Evolutionary conservation across 345 rosid species (phyloP).

Genomic region (Rhodomyrtus tomentosa): DNA sequence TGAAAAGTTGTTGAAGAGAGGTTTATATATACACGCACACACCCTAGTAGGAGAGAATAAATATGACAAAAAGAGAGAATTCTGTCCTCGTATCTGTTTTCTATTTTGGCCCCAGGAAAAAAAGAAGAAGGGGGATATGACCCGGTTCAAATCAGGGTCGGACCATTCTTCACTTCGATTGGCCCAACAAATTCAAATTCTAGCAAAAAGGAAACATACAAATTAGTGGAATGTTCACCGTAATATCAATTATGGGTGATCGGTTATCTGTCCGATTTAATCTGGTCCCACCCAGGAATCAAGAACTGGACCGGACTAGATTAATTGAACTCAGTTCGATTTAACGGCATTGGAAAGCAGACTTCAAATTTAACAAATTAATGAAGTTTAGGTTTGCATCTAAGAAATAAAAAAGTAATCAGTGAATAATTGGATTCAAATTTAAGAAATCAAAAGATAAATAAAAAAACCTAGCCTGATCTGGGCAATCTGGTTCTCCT

Average conservation of each 20-base stretch:
- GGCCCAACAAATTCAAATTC: neutral
- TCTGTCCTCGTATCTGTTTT: neutral
- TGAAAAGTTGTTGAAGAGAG: neutral
- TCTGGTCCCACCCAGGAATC: no score
- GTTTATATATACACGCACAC: neutral
- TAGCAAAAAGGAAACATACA: neutral
- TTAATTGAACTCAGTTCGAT: accelerated
- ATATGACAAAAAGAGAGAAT: neutral
- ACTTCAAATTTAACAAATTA: no score
- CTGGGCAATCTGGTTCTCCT: no score
- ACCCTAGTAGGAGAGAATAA: neutral
- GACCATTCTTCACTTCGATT: neutral
- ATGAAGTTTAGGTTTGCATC: no score
- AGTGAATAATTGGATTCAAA: no score
- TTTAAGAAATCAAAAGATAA: no score
- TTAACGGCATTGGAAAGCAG: no score
- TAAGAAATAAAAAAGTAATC: no score
- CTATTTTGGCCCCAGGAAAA: neutral
- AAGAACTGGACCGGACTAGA: no score
- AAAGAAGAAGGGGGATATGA: no score
- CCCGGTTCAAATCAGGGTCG: neutral
- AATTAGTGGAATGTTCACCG: neutral
- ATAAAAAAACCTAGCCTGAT: no score
- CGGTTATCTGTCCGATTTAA: no score
- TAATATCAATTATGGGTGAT: neutral